These are phyloP conservation scores for Botryococcus braunii DNA, from an alignment of 163 green algal genomes.

Conservation along the genomic window DNA sequence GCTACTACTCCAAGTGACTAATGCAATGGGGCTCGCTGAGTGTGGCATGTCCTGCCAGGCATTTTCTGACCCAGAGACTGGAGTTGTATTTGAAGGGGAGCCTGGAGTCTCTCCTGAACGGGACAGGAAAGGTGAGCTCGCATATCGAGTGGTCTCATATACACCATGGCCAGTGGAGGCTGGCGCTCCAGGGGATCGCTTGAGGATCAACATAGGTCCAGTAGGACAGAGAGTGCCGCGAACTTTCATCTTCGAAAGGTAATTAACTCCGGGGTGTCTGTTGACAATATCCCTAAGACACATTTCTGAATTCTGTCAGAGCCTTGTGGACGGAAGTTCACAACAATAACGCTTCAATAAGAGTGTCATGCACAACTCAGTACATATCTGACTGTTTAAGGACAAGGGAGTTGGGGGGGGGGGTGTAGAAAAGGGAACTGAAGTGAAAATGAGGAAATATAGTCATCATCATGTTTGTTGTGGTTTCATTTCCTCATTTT, in stretches of 20 bases:
- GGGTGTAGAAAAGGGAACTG: no score
- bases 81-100: background rate
- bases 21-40: no score
- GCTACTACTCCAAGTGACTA: no score
- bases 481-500: no score
- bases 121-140: background rate
- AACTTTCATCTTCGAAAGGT: constrained; percentile 5
- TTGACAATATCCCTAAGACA: no score
- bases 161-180: constrained; percentile 1
- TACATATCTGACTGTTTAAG: background rate
- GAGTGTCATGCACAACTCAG: background rate
- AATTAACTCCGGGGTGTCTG: no score
- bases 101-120: background rate
- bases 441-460: no score
- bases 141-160: background rate
- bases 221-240: background rate
- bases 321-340: no score
- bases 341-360: background rate
- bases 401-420: constrained; percentile 1
- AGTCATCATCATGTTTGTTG: no score
- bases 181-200: background rate
- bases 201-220: background rate
- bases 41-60: no score
- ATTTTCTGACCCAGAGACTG: background rate
- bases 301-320: no score